Evolutionary conservation across 2,329 filamentous ascomycete species (phyloP).

Genomic region (Pyricularia pennisetigena): DNA sequence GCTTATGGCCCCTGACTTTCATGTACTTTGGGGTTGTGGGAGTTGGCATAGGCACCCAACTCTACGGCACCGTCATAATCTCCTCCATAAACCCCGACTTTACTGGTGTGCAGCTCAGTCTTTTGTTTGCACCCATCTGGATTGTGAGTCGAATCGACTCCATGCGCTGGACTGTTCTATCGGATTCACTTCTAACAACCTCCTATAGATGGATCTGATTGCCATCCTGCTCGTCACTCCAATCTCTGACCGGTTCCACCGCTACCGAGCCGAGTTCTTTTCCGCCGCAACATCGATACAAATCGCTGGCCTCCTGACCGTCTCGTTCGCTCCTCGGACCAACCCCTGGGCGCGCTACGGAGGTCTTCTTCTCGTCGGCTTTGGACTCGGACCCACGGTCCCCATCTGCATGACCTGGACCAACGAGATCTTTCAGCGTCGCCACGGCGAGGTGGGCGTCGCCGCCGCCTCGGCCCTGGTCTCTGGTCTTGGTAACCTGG

Average conservation of each 20-base stretch:
- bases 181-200: conserved; percentile 6
- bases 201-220: conserved; percentile 70
- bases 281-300: conserved; percentile 65
- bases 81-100: conserved; percentile 64
- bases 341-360: conserved; percentile 79
- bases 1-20: conserved; percentile 72
- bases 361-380: conserved; percentile 81
- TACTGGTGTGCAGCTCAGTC: conserved; percentile 63
- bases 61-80: conserved; percentile 83
- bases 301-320: conserved; percentile 70
- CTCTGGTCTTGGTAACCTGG: conserved; percentile 77
- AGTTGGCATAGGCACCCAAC: conserved; percentile 81
- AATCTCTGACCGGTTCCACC: conserved; percentile 78
- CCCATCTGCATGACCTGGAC: conserved; percentile 94
- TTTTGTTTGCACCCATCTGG: conserved; percentile 88
- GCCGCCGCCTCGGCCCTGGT: conserved; percentile 79
- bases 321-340: conserved; percentile 56
- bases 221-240: conserved; percentile 81
- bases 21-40: conserved; percentile 97
- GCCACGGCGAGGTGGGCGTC: conserved; percentile 85
- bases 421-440: conserved; percentile 78
- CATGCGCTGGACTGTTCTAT: neutral
- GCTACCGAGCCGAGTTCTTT: conserved; percentile 72
- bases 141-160: conserved; percentile 46
- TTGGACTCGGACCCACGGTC: conserved; percentile 81